Conservation (phyloP, 129 eudicot genomes). For the Pittosporum tobira region DNA sequence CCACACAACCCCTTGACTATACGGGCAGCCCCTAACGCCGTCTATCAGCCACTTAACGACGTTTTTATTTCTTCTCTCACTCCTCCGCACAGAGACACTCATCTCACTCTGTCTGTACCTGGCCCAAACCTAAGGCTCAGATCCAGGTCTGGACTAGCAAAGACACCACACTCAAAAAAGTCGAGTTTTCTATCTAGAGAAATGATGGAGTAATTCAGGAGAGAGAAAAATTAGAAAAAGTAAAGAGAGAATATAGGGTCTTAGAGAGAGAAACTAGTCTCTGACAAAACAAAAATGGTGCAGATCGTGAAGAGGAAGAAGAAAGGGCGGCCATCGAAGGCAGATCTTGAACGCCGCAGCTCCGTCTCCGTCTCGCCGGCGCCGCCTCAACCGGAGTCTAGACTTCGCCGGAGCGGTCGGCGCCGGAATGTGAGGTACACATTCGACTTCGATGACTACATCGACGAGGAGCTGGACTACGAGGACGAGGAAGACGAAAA, state of each 20-base stretch:
- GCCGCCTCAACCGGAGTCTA: conserved; percentile 23
- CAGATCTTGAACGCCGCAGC: conserved; percentile 61
- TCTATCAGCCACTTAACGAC: conserved; percentile 16
- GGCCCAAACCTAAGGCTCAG: conserved; percentile 36
- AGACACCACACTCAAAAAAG: conserved; percentile 6
- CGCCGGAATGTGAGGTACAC: conserved; percentile 76
- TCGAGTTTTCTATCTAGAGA: conserved; percentile 17
- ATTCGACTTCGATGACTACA: conserved; percentile 69
- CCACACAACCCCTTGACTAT: conserved; percentile 6
- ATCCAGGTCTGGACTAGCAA: conserved; percentile 24
- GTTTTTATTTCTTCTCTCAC: conserved; percentile 6
- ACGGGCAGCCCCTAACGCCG: conserved; percentile 27
- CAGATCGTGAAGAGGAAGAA: conserved; percentile 88
- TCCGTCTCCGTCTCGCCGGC: conserved; percentile 10
- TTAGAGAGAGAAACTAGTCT: background rate
- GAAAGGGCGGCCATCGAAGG: conserved; percentile 76
- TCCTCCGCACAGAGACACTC: conserved; percentile 12
- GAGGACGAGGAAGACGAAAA: conserved; percentile 42
- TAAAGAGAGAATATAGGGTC: conserved; percentile 21
- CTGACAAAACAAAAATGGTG: conserved; percentile 47
- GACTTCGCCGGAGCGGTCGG: conserved; percentile 62
- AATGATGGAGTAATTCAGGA: conserved; percentile 40
- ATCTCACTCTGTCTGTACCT: conserved; percentile 6
- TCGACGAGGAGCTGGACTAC: conserved; percentile 59
- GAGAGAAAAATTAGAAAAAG: conserved; percentile 36